Evolutionary conservation across 2,329 filamentous ascomycete species (phyloP).

Genomic region (Aureobasidium sp.): DNA sequence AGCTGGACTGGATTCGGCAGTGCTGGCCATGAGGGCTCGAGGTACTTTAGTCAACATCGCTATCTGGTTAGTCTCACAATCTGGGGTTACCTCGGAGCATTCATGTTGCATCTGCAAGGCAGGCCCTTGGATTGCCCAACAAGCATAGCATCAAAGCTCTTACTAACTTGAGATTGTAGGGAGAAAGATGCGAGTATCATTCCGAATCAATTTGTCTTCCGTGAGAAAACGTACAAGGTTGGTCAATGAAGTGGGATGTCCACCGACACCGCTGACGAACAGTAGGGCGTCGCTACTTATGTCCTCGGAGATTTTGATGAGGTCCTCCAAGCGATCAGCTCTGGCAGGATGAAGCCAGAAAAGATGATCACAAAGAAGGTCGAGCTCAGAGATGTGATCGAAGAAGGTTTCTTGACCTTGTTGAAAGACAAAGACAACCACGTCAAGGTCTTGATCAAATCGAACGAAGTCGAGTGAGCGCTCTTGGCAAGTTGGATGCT

Average conservation of each 20-base stretch:
- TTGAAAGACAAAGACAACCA: conserved; percentile 45
- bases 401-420: conserved; percentile 41
- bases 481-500: background rate
- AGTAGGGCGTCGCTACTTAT: conserved; percentile 43
- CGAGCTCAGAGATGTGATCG: conserved; percentile 39
- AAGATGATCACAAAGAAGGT: conserved; percentile 47
- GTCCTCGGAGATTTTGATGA: conserved; percentile 45
- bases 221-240: conserved; percentile 45
- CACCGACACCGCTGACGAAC: background rate
- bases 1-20: conserved; percentile 41
- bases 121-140: background rate
- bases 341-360: conserved; percentile 37
- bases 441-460: conserved; percentile 40
- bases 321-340: conserved; percentile 41
- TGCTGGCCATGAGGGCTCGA: conserved; percentile 42
- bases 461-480: conserved; percentile 1
- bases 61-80: conserved; percentile 35
- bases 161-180: background rate
- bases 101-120: background rate
- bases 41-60: conserved; percentile 51
- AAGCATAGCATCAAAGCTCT: background rate
- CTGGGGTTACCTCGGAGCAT: no score
- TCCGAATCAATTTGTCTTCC: conserved; percentile 47
- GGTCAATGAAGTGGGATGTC: background rate
- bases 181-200: conserved; percentile 45